Evolutionary conservation across 768 basidiomycete species (phyloP), one percentile per base, ranked within the genome.

Genomic region (Tulasnella sp.): DNA sequence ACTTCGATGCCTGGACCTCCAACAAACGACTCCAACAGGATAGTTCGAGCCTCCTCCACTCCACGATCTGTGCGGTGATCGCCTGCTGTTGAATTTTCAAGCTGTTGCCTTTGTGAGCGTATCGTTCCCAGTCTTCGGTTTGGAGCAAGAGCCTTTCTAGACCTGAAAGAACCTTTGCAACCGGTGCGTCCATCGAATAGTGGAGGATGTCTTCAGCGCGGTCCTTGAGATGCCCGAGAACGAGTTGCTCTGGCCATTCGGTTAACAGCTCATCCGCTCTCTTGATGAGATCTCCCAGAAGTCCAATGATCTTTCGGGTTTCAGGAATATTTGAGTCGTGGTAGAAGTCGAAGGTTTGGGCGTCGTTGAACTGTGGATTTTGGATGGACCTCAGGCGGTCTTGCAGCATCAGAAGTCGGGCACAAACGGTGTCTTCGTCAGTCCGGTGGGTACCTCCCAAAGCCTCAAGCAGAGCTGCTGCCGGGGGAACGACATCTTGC

Each of bases 241-340:
- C 94, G 93, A 97, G 96, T 84, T 99, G 98, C 81, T 99, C 97
- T 0, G 98, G 97, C 96, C 96, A 99, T 82, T 96, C 92, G 80
- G 87, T 85, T 36, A 92, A 88, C 27, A 98, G 87, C 2, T 46
- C 80, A 19, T 86, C 82, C 39, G 99, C 87, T 1, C 92, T 90
- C 4, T 79, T 79, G 71, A 87, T 87, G 27, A 97, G 87, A 5
- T 86, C 82, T 5, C 83, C 82, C 12, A 97, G 83, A 19, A 92
- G 83, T 0, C 83, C 84, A 3, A 89, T 86, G 0, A 89, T 92
- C 84, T 90, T 94, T 80, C 87, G 89, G 46, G 90, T 88, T 84
- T 98, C 94, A 3, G 85, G 86, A 40, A 93, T 85, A 83, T 97
- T 95, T n/a, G 89, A 81, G 81, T 96, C 95, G 18, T 84, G 81